Conservation (phyloP, 2,329 filamentous ascomycete species). For the Aspergillus intermedius region DNA sequence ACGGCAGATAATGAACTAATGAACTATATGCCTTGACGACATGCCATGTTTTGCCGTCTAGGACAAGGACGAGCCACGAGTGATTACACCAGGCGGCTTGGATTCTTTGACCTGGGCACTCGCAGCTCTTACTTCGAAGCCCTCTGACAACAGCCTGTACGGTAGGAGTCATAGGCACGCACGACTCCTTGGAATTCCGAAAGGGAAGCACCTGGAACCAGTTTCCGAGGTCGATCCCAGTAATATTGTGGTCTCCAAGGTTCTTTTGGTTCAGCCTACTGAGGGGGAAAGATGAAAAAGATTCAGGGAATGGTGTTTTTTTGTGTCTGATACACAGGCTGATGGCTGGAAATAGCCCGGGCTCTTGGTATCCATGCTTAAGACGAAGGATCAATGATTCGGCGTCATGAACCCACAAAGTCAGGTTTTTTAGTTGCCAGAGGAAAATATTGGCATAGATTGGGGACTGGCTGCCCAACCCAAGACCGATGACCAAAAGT, state of each 20-base stretch:
- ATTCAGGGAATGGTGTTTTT: not conserved
- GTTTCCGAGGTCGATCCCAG: not conserved
- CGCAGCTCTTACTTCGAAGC: not conserved
- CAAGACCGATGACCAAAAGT: not conserved
- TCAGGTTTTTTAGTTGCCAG: not conserved
- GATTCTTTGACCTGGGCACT: not conserved
- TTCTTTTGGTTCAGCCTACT: not conserved
- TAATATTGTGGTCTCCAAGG: not conserved
- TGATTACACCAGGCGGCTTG: not conserved
- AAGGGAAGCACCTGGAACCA: not conserved
- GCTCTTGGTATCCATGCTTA: not conserved
- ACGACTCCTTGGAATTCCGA: not conserved
- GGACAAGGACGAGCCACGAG: not conserved
- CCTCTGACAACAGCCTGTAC: not conserved
- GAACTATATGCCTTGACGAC: not conserved
- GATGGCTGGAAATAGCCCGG: not conserved
- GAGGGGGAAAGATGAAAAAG: not conserved
- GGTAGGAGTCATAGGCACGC: not conserved
- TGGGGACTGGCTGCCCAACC: not conserved
- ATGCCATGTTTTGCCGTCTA: not conserved
- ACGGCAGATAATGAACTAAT: not conserved
- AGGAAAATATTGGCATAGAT: not conserved
- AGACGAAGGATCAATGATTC: not conserved
- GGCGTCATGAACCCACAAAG: not conserved
- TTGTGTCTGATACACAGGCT: not conserved